phyloP scores from a whole-genome alignment of 768 basidiomycete genomes.

The Daedaleopsis nitida region DNA sequence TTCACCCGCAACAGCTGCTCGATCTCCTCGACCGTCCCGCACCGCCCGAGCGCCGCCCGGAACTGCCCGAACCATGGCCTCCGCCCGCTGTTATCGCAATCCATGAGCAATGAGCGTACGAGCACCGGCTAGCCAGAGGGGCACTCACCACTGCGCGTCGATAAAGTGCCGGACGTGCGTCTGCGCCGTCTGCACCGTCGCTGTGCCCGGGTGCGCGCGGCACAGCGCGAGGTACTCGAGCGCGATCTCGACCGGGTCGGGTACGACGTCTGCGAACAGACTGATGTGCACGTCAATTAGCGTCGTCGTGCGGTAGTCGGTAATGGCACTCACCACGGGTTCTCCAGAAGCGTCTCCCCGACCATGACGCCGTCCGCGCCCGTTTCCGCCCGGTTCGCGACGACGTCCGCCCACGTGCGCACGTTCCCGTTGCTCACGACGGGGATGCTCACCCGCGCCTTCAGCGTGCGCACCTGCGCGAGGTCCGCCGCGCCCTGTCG shows the following conservation, averaged over 20 bases:
- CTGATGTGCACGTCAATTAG: constrained; percentile 41
- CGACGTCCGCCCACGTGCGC: constrained; percentile 56
- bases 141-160: constrained; percentile 57
- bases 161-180: constrained; percentile 71
- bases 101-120: not conserved
- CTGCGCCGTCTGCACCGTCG: constrained; percentile 51
- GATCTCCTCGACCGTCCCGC: constrained; percentile 24
- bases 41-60: constrained; percentile 22
- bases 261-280: constrained; percentile 54
- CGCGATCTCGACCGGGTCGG: constrained; percentile 67
- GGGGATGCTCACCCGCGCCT: constrained; percentile 51
- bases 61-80: constrained; percentile 31
- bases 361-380: constrained; percentile 80
- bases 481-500: constrained; percentile 75
- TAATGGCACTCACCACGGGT: constrained; percentile 69
- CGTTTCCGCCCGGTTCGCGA: constrained; percentile 53
- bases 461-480: constrained; percentile 56
- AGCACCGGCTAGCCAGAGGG: too few relatives aligned
- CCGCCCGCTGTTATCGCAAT: constrained; percentile 24
- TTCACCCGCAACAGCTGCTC: constrained; percentile 24
- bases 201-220: constrained; percentile 47
- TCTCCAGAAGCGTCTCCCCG: constrained; percentile 72
- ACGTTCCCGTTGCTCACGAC: constrained; percentile 84
- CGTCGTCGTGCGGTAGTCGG: too few relatives aligned
- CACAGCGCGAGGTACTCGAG: constrained; percentile 72